Percentiles rank a stretch among this genome's conserved stretches.
Evolutionary conservation across 345 rosid species (phyloP).

Genomic region (Salix viminalis): DNA sequence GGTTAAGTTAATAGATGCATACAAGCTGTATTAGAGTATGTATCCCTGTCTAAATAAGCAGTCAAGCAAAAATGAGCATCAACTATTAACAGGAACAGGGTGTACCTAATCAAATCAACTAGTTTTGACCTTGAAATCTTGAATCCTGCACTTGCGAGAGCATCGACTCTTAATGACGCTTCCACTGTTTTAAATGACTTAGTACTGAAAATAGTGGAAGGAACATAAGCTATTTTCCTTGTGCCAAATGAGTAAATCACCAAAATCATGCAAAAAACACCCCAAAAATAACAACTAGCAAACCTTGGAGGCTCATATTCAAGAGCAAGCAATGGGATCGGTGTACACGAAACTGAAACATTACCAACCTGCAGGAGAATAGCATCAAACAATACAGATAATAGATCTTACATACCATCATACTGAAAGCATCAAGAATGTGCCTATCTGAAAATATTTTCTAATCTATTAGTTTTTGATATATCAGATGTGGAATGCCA

Average conservation of each 20-base stretch:
- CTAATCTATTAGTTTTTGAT: neutral
- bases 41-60: neutral
- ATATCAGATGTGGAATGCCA: neutral
- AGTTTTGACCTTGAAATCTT: slow-evolving; percentile 85
- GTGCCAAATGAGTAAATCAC: slow-evolving; percentile 4
- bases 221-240: neutral
- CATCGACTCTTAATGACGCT: slow-evolving; percentile 88
- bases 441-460: neutral
- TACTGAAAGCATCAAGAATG: neutral
- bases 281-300: neutral
- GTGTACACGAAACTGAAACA: slow-evolving; percentile 71
- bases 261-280: neutral
- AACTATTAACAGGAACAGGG: neutral
- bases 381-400: neutral
- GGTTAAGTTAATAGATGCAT: neutral
- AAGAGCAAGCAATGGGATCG: slow-evolving; percentile 75
- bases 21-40: neutral
- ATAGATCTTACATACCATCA: neutral
- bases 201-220: slow-evolving; percentile 48
- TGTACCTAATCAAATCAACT: slow-evolving; percentile 71
- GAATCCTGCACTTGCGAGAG: slow-evolving; percentile 96
- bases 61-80: neutral
- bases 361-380: slow-evolving; percentile 61
- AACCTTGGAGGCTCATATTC: slow-evolving; percentile 91
- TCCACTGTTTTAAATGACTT: slow-evolving; percentile 70